phyloP scores from a whole-genome alignment of 805 yeast genomes.

The Starmera dryadoides region DNA sequence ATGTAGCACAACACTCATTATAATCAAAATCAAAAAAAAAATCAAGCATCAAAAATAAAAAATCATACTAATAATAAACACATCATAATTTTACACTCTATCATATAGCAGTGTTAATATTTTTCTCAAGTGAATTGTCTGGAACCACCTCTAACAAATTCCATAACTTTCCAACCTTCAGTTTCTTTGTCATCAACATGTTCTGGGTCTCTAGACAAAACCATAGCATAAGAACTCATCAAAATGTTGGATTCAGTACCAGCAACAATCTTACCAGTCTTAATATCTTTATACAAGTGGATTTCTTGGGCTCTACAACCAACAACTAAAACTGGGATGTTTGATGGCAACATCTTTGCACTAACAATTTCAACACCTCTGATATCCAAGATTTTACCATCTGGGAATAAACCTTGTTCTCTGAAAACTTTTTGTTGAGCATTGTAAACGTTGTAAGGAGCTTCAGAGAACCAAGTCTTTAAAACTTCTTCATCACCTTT shows the following conservation, averaged over 20 bases:
- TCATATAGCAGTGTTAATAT: too few relatives aligned
- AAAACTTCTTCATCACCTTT: conserved; percentile 81
- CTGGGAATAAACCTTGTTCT: conserved; percentile 87
- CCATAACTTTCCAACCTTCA: conserved; percentile 95
- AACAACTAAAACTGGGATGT: conserved; percentile 86
- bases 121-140: conserved; percentile 49
- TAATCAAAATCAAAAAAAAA: not conserved
- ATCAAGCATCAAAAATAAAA: too few relatives aligned
- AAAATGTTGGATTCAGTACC: conserved; percentile 92
- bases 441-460: conserved; percentile 90
- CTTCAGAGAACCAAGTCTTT: conserved; percentile 92
- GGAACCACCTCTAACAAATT: conserved; percentile 89
- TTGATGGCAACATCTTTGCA: conserved; percentile 82
- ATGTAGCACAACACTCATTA: not conserved
- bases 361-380: conserved; percentile 91
- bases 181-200: conserved; percentile 85
- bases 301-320: conserved; percentile 97
- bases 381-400: conserved; percentile 86
- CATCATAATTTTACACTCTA: not conserved
- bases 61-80: not conserved
- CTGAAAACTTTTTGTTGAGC: conserved; percentile 89
- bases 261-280: conserved; percentile 92
- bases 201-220: conserved; percentile 86
- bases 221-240: conserved; percentile 94
- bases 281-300: conserved; percentile 77